Base-by-base conservation (phyloP, 345 rosid genomes). In the Stellera chamaejasme region DNA sequence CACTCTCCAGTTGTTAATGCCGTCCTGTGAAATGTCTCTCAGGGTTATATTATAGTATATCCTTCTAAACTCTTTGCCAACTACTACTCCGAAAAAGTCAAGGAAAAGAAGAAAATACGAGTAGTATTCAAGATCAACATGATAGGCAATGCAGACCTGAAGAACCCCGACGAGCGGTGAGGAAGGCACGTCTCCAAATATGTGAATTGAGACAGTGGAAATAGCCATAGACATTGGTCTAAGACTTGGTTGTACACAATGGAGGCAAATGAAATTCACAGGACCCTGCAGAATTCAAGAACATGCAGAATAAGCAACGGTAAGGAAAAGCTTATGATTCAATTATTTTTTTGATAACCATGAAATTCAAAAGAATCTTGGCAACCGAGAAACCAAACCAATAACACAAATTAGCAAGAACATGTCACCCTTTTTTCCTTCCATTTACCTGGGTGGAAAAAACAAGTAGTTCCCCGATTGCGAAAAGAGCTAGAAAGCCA, bases 141-240 rank as follows among this genome's bases (percentile, higher is more conserved):
- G n/a, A 13, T 10, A 51, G 49, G 48, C 71, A n/a, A n/a, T n/a
- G n/a, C n/a, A 46, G 55, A 85, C 98, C 98, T 93, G 87, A 67
- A 93, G 83, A 54, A 75, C 77, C 43, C 99, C 99, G 53, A 82
- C 96, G 58, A 93, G 91, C 13, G 99, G 99, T 1, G 99, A 87
- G 48, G 99, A 89, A 68, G 99, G 99, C 45, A 89, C 96, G 66
- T 93, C 97, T 2, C 99, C 96, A 54, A 93, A 84, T 55, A 89
- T 62, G 69, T 93, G 99, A 50, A 93, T 93, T 43, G 89, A 68
- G 42, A 90, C 94, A 6, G 96, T 93, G 14, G 99, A 89, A 36
- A 78, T 66, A 50, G 97, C 99, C 94, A 93, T 93, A 45, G 97
- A 84, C 52, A 93, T 39, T 45, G 97, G 94, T 71, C 96, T 83